Percentiles rank a stretch among this genome's conserved stretches.
phyloP scores from a whole-genome alignment of 2,329 filamentous ascomycete species.

The Pseudonectria foliicola region DNA sequence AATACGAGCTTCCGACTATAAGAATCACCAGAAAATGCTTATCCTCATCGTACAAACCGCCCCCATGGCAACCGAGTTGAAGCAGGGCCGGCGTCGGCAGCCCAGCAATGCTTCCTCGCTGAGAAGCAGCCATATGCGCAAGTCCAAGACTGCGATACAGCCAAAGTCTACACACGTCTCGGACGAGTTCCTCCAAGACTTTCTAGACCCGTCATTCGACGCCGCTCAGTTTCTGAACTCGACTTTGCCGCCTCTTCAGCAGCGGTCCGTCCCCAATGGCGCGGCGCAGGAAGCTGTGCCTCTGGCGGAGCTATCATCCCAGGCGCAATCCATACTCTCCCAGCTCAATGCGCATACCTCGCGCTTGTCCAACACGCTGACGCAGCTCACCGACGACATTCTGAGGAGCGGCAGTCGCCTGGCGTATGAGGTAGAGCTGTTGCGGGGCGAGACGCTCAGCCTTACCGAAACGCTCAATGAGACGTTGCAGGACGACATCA shows the following conservation, averaged over 20 bases:
- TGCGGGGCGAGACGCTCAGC: conserved; percentile 81
- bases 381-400: conserved; percentile 90
- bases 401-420: conserved; percentile 79
- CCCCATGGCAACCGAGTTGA: conserved; percentile 25
- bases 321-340: conserved; percentile 77
- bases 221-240: conserved; percentile 79
- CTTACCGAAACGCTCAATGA: conserved; percentile 73
- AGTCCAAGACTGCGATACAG: conserved; percentile 30
- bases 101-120: conserved; percentile 37
- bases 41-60: neutral
- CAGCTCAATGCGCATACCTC: conserved; percentile 85
- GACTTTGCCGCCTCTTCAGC: conserved; percentile 61
- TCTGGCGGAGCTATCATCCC: conserved; percentile 69
- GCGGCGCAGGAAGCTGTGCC: conserved; percentile 38
- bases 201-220: conserved; percentile 72
- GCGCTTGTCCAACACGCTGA: conserved; percentile 71
- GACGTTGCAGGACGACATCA: conserved; percentile 62
- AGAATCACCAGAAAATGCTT: conserved; percentile 1
- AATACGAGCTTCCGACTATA: no score
- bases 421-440: conserved; percentile 88
- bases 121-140: conserved; percentile 35
- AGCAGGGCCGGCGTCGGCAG: conserved; percentile 35
- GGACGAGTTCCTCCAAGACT: conserved; percentile 67
- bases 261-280: conserved; percentile 25
- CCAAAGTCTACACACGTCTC: conserved; percentile 56